Percentiles rank a stretch among this genome's conserved stretches.
Conservation (phyloP, 306 rosid genomes). For the Prunus fruticosa region DNA sequence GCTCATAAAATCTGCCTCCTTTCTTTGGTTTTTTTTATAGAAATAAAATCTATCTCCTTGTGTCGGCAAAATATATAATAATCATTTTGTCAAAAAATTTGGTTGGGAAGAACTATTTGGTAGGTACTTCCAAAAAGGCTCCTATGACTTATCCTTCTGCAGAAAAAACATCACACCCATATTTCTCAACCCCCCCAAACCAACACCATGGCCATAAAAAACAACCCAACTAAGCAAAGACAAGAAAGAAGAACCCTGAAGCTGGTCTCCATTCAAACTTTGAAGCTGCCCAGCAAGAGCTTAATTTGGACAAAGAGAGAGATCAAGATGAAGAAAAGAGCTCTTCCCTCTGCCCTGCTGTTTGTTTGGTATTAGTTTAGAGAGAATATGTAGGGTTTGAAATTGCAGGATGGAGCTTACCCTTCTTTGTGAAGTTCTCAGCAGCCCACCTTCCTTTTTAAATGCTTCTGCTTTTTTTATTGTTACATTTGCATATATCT, state of each 20-base stretch:
- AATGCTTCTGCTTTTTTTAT: neutral
- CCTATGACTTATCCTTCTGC: neutral
- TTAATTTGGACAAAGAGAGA: neutral
- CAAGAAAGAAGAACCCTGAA: neutral
- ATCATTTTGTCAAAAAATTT: neutral
- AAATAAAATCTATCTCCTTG: neutral
- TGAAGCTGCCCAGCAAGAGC: neutral
- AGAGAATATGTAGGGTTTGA: neutral
- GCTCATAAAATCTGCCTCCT: neutral
- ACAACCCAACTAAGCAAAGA: neutral
- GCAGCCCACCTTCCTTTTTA: neutral
- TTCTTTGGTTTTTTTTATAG: no score
- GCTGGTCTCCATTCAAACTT: neutral
- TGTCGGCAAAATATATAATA: neutral
- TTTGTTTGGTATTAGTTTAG: no score
- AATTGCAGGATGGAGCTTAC: constrained; percentile 2
- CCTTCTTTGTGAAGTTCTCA: neutral
- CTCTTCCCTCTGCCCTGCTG: no score
- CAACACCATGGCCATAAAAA: neutral
- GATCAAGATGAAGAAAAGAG: neutral
- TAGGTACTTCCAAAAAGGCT: neutral
- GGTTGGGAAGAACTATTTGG: neutral
- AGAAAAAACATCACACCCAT: neutral
- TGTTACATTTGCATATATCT: neutral
- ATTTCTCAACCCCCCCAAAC: neutral